phyloP scores from a whole-genome alignment of 1,139 yeast species.

The Suhomyces bokatorum region DNA sequence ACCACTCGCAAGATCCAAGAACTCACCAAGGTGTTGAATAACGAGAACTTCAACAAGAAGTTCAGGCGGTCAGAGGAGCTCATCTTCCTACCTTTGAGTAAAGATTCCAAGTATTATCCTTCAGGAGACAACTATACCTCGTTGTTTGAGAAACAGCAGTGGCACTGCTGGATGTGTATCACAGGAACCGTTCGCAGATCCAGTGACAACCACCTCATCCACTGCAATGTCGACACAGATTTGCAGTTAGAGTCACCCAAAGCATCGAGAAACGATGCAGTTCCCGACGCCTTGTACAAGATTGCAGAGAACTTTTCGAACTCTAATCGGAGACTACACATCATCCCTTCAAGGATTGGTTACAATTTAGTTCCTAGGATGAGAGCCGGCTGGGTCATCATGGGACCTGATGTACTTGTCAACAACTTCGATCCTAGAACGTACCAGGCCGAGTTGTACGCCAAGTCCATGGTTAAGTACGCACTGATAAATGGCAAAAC shows the following conservation, averaged over 20 bases:
- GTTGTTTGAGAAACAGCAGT: conserved; percentile 53
- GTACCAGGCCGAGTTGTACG: conserved; percentile 36
- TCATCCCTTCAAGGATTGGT: conserved; percentile 72
- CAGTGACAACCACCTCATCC: conserved; percentile 79
- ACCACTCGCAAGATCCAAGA: conserved; percentile 70
- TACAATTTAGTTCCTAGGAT: conserved; percentile 61
- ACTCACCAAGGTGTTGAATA: conserved; percentile 55
- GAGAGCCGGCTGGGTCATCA: conserved; percentile 88
- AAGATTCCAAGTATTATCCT: conserved; percentile 62
- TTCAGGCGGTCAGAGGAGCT: conserved; percentile 89
- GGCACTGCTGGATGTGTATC: conserved; percentile 98
- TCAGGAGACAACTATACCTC: conserved; percentile 28
- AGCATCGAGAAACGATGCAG: conserved; percentile 32
- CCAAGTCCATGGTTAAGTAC: conserved; percentile 35
- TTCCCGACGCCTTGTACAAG: conserved; percentile 75
- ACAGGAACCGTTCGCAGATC: conserved; percentile 91
- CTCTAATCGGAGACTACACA: conserved; percentile 79
- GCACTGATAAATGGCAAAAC: conserved; percentile 22
- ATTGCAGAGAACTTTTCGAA: conserved; percentile 90
- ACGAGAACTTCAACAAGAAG: conserved; percentile 57
- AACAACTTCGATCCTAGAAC: conserved; percentile 57
- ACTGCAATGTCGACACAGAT: conserved; percentile 91
- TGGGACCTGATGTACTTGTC: conserved; percentile 79
- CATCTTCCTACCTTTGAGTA: conserved; percentile 63
- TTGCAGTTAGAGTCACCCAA: conserved; percentile 55